Conservation (phyloP, 495 filamentous ascomycete genomes). For the Penicillium cinerascens region DNA sequence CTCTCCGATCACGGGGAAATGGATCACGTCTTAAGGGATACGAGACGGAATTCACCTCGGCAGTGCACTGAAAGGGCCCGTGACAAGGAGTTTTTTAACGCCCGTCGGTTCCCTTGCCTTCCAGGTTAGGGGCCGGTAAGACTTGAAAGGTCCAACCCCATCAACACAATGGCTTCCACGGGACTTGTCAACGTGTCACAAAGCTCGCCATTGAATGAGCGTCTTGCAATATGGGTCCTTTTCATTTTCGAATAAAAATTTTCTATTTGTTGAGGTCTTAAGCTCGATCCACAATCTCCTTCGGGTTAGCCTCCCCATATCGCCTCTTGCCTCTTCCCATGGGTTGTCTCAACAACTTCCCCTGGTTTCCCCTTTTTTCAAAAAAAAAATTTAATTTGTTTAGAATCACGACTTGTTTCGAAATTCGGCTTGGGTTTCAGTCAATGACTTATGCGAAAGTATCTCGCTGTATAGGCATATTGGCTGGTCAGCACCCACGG, state of each 20-base stretch:
- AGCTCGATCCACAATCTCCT: not conserved
- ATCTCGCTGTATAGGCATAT: not conserved
- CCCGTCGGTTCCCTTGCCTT: not conserved
- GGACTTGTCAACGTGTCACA: not conserved
- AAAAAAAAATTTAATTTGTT: not conserved
- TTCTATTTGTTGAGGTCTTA: constrained; percentile 4
- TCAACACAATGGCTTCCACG: too few species aligned
- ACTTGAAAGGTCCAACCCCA: too few species aligned
- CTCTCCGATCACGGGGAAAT: not conserved
- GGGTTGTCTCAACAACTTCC: not conserved
- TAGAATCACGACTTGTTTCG: not conserved
- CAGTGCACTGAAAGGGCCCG: not conserved
- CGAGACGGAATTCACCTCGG: not conserved
- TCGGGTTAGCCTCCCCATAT: constrained; percentile 6
- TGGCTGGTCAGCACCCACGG: too few species aligned
- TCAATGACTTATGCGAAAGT: not conserved
- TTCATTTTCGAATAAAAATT: not conserved
- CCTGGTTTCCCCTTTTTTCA: not conserved
- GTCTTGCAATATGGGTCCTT: not conserved
- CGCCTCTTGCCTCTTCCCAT: constrained; percentile 1
- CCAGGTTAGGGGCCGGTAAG: not conserved
- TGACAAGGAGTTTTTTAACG: not conserved
- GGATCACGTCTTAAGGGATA: not conserved
- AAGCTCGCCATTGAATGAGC: not conserved
- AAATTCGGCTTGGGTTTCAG: not conserved